Conservation (phyloP, 768 basidiomycete species). For the Russula compacta region DNA sequence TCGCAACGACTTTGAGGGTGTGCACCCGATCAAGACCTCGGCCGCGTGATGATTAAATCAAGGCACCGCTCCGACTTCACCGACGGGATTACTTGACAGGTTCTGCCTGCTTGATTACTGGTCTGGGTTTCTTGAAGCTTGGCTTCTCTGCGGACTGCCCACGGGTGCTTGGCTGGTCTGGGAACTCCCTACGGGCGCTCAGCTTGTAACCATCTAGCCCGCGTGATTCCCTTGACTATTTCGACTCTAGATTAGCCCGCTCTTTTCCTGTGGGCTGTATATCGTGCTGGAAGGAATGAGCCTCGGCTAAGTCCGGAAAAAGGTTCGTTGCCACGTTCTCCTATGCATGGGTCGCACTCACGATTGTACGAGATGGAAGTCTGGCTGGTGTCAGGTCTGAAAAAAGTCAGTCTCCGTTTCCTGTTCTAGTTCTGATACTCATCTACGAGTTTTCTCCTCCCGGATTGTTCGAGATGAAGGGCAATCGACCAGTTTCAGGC, state of each 20-base stretch:
- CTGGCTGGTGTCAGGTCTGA: too few relatives aligned
- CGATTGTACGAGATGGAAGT: too few relatives aligned
- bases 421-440: too few relatives aligned
- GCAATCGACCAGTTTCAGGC: too few relatives aligned
- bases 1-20: background rate
- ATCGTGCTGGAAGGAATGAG: background rate
- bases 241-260: background rate
- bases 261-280: background rate
- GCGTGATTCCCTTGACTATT: background rate
- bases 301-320: background rate
- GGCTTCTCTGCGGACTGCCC: background rate
- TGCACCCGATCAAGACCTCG: conserved; percentile 1
- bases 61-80: background rate
- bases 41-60: background rate
- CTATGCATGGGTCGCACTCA: too few relatives aligned
- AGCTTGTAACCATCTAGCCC: background rate
- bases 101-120: background rate
- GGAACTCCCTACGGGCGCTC: background rate
- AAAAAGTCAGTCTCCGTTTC: too few relatives aligned
- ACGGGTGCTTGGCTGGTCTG: background rate
- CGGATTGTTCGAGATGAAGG: too few relatives aligned
- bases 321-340: background rate
- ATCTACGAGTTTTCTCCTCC: too few relatives aligned
- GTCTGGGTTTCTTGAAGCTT: background rate
- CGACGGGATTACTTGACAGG: background rate